phyloP scores from a whole-genome alignment of 345 rosid genomes.

The Mallotus nudiflorus region DNA sequence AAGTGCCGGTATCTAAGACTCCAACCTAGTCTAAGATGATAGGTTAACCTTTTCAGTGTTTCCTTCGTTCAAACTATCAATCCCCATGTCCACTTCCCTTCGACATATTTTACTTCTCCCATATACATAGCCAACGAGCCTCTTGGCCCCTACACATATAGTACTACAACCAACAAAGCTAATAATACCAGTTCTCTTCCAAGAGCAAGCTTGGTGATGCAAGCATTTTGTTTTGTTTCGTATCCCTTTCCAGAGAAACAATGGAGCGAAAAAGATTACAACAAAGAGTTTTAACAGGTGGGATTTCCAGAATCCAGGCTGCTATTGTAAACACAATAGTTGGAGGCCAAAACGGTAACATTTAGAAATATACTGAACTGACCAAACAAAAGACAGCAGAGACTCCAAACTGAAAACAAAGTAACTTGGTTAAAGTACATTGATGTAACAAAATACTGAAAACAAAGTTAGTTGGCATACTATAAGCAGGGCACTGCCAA shows the following conservation, averaged over 20 bases:
- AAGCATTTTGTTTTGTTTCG: too few relatives aligned
- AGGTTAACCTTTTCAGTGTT: conserved; percentile 35
- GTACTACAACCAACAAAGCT: conserved; percentile 9
- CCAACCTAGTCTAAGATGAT: conserved; percentile 17
- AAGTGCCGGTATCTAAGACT: conserved; percentile 33
- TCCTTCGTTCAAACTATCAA: conserved; percentile 49
- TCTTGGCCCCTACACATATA: conserved; percentile 47
- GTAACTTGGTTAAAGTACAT: neutral
- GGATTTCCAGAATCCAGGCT: too few relatives aligned
- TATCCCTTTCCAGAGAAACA: too few relatives aligned
- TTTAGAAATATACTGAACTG: neutral
- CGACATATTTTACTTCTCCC: conserved; percentile 10
- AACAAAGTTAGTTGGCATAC: neutral
- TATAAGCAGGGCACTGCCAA: neutral
- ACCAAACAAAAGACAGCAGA: neutral
- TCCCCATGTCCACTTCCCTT: conserved; percentile 25
- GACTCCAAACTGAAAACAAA: neutral
- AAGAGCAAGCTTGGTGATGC: neutral
- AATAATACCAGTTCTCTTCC: neutral
- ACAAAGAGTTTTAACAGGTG: too few relatives aligned
- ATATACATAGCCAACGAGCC: neutral
- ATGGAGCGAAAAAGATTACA: too few relatives aligned
- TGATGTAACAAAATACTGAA: neutral
- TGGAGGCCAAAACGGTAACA: neutral
- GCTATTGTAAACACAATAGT: too few relatives aligned